These are phyloP conservation scores for Astragalus membranaceus DNA, from an alignment of 306 rosid species.

Conservation along the genomic window DNA sequence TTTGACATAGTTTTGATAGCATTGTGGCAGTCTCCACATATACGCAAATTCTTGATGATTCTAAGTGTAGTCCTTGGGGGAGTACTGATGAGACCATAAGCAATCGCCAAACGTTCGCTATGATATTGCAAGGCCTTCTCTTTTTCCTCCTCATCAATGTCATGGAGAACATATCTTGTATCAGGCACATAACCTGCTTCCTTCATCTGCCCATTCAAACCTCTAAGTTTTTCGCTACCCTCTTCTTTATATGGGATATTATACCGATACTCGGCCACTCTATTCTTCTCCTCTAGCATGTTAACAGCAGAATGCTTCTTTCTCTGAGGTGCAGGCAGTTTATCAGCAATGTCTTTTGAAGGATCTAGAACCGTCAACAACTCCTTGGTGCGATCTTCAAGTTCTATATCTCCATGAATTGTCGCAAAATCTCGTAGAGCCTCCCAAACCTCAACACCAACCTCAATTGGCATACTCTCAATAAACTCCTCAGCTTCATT, in stretches of 20 bases:
- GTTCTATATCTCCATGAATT: conserved; percentile 76
- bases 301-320: conserved; percentile 51
- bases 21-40: conserved; percentile 92
- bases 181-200: conserved; percentile 96
- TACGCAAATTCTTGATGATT: conserved; percentile 89
- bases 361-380: conserved; percentile 41
- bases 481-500: conserved; percentile 66
- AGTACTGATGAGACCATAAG: conserved; percentile 92
- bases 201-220: conserved; percentile 76
- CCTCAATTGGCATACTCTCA: conserved; percentile 49
- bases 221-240: conserved; percentile 42
- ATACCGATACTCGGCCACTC: conserved; percentile 43
- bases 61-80: conserved; percentile 92
- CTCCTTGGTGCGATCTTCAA: conserved; percentile 59
- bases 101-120: conserved; percentile 87
- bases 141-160: conserved; percentile 86
- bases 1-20: conserved; percentile 88
- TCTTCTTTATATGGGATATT: conserved; percentile 45
- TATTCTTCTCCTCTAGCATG: conserved; percentile 79
- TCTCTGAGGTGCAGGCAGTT: conserved; percentile 41
- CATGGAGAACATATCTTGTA: conserved; percentile 86
- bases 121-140: conserved; percentile 91
- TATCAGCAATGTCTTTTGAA: conserved; percentile 28
- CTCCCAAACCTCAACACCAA: conserved; percentile 41
- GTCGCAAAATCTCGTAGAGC: conserved; percentile 41